phyloP scores from a whole-genome alignment of 495 filamentous ascomycete species.

The Usnea hakonensis region DNA sequence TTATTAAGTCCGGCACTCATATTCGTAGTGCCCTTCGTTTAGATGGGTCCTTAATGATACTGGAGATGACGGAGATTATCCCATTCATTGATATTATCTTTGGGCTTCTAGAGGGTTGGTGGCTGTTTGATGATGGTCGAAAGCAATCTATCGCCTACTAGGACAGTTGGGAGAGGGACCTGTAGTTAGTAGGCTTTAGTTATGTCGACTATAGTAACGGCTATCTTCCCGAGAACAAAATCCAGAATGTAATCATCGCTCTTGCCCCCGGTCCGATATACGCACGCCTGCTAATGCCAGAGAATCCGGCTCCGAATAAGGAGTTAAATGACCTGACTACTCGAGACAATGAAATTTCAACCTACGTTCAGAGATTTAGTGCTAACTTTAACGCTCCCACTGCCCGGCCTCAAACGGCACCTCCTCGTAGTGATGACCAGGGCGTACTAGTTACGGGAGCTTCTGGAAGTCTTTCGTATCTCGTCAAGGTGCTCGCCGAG shows the following conservation, averaged over 20 bases:
- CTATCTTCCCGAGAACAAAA: conserved; percentile 31
- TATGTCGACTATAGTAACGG: conserved; percentile 48
- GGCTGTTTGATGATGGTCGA: conserved; percentile 45
- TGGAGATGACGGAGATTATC: conserved; percentile 35
- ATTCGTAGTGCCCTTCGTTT: conserved; percentile 32
- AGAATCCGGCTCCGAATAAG: neutral
- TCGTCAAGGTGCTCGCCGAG: conserved; percentile 34
- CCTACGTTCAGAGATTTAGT: conserved; percentile 27
- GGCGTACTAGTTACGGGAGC: conserved; percentile 46
- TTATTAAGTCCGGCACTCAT: conserved; percentile 27
- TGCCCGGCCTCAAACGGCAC: neutral
- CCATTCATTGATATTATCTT: conserved; percentile 42
- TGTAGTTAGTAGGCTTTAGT: conserved; percentile 38
- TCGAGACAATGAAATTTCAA: no score
- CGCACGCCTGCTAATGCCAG: conserved; percentile 4
- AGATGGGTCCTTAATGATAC: conserved; percentile 35
- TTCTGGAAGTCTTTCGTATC: conserved; percentile 43
- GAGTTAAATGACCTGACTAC: conserved; percentile 6
- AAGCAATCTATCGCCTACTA: conserved; percentile 34
- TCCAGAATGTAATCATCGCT: conserved; percentile 41
- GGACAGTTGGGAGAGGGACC: conserved; percentile 30
- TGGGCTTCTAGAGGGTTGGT: conserved; percentile 47
- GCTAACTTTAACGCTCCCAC: conserved; percentile 24
- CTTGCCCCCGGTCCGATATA: conserved; percentile 33
- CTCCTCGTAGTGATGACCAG: neutral